These are phyloP conservation scores for Lasiosphaeris hirsuta DNA, from an alignment of 495 filamentous ascomycete genomes.

Conservation along the genomic window DNA sequence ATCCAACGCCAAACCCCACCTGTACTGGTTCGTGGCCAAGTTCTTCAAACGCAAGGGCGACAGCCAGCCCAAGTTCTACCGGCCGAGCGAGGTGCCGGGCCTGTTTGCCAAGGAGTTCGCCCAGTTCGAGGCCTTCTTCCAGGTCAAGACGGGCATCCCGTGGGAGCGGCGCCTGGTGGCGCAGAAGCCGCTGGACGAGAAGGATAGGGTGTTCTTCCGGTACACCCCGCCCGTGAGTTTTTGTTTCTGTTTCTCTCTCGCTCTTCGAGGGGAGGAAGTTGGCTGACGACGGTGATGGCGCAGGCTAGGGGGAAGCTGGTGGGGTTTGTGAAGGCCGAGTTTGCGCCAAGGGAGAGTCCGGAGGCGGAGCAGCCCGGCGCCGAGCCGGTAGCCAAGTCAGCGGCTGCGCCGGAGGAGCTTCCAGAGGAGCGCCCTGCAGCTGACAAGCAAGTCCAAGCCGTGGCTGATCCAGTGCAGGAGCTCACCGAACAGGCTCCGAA, in stretches of 20 bases:
- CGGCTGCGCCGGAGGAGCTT: no score
- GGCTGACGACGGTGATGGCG: background rate
- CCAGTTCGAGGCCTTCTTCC: conserved; percentile 56
- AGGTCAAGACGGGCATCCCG: conserved; percentile 47
- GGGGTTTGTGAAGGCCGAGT: conserved; percentile 20
- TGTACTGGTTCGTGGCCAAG: conserved; percentile 41
- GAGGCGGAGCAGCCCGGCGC: background rate
- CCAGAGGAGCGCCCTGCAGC: no score
- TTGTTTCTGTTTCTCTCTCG: background rate
- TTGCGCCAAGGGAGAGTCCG: conserved; percentile 2
- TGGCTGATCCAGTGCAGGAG: no score
- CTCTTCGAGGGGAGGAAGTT: background rate
- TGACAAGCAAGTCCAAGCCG: no score
- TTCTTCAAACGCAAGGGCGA: conserved; percentile 32
- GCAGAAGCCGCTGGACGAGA: conserved; percentile 2
- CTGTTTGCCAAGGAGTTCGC: conserved; percentile 35
- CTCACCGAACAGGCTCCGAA: no score
- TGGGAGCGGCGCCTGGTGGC: conserved; percentile 52
- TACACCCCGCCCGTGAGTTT: conserved; percentile 41
- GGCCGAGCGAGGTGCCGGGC: conserved; percentile 22
- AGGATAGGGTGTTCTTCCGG: conserved; percentile 18
- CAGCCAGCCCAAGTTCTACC: conserved; percentile 22
- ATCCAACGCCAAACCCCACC: conserved; percentile 41
- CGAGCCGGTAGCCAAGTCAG: background rate
- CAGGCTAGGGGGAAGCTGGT: conserved; percentile 39